Conservation (phyloP, 768 basidiomycete species). For the Scleroderma bovista region DNA sequence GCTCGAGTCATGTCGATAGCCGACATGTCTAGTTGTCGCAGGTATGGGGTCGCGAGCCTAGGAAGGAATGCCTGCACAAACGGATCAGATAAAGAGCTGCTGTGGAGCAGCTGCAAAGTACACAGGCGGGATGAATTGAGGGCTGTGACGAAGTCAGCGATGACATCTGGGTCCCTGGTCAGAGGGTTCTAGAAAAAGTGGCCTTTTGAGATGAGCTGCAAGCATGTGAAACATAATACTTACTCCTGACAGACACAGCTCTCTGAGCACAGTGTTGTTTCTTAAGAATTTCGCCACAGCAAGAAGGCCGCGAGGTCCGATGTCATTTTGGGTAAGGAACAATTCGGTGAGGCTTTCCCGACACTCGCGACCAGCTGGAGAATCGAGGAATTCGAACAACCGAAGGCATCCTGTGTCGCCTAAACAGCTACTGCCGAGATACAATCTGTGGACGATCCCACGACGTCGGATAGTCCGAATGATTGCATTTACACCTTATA, state of each 20-base stretch:
- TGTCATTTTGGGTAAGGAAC: slow-evolving; percentile 49
- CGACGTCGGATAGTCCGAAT: slow-evolving; percentile 42
- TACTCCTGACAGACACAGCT: slow-evolving; percentile 56
- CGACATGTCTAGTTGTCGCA: slow-evolving; percentile 54
- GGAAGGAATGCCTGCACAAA: slow-evolving; percentile 50
- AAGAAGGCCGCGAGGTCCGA: slow-evolving; percentile 49
- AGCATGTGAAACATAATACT: slow-evolving; percentile 16
- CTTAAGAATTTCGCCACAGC: slow-evolving; percentile 49
- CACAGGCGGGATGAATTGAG: slow-evolving; percentile 51
- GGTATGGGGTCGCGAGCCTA: slow-evolving; percentile 38
- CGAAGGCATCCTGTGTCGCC: slow-evolving; percentile 52
- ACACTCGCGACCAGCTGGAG: slow-evolving; percentile 40
- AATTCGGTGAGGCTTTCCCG: slow-evolving; percentile 43
- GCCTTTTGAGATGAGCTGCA: slow-evolving; percentile 7
- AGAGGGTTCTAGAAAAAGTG: slow-evolving; percentile 34
- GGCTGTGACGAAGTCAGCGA: slow-evolving; percentile 39
- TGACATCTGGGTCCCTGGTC: slow-evolving; percentile 30
- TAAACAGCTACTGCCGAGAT: slow-evolving; percentile 51
- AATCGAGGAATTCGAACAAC: slow-evolving; percentile 51
- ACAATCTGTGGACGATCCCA: slow-evolving; percentile 45
- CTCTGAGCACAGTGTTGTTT: slow-evolving; percentile 40
- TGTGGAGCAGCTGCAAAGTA: slow-evolving; percentile 46
- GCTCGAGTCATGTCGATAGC: slow-evolving; percentile 41
- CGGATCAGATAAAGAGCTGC: slow-evolving; percentile 42
- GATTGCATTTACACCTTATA: slow-evolving; percentile 47